Evolutionary conservation across 2,329 filamentous ascomycete genomes (phyloP), one percentile per base, ranked within the genome.

Genomic region (Cladobotryum mycophilum): DNA sequence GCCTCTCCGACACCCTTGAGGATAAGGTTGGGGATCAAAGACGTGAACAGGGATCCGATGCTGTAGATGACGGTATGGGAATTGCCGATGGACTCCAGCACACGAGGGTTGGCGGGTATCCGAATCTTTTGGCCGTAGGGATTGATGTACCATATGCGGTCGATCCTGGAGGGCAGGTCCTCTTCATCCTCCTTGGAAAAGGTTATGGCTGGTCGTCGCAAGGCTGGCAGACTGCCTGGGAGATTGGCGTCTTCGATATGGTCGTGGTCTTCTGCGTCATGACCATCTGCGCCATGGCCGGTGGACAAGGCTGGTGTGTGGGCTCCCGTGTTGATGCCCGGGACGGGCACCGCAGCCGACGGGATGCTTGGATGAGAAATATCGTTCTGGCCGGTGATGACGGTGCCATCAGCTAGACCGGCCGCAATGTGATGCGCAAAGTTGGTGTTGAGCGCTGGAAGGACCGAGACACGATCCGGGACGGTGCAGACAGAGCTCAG

Each of bases 101-200:
- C 89, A 46, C 89, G 84, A 0, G 89, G 84, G 61, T 96, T 97
- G 2, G 89, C 87, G 0, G 84, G 79, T 0, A 91, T 88, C 15
- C 85, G 82, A 58, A 97, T 96, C 68, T 96, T 91, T 64, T 96
- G 89, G n/a, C 92, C 92, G 66, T 96, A 97, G 0, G 92, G 92
- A 63, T 96, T 97, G 71, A 97, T 97, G 72, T 97, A 97, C 89
- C 90, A 97, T 33, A 97, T 78, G 2, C 91, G 74, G 49, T 84
- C 76, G 58, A 97, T 95, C 25, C 88, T 79, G 0, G 86, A 78
- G 0, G 88, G 80, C 1, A 97, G 75, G 49, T 92, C 88, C 54
- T 88, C 82, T 55, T 89, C 85, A 37, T 81, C 75, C 61, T 74
- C 68, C 70, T 97, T 97, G 62, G 80, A 86, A 65, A 96, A 95